These are phyloP conservation scores for Striga asiatica DNA, from an alignment of 257 asterid species.

Conservation along the genomic window DNA sequence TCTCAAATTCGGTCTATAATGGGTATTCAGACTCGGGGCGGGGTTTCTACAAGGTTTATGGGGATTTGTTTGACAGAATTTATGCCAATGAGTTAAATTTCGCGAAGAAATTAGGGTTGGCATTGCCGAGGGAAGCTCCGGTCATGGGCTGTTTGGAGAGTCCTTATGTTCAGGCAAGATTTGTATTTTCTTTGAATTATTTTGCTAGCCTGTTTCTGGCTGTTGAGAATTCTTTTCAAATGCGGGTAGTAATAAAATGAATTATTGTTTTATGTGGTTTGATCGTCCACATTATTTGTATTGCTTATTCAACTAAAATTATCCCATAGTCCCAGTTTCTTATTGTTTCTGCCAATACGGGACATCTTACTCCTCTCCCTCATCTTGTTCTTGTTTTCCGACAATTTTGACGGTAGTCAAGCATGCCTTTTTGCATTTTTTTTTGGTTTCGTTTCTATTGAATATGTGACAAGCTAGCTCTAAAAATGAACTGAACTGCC, in stretches of 20 bases:
- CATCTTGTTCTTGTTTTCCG: too few relatives aligned
- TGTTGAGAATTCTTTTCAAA: too few relatives aligned
- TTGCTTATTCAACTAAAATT: too few relatives aligned
- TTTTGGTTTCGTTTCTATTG: not conserved
- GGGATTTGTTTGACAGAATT: conserved; percentile 58
- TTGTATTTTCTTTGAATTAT: not conserved
- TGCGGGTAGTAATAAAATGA: conserved; percentile 2
- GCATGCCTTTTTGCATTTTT: not conserved
- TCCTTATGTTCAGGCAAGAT: conserved; percentile 63
- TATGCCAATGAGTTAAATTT: conserved; percentile 56
- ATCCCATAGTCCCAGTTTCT: not conserved
- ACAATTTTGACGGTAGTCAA: too few relatives aligned
- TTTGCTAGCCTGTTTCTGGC: too few relatives aligned
- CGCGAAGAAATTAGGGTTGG: conserved; percentile 52
- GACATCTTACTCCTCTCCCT: too few relatives aligned
- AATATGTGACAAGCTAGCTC: not conserved
- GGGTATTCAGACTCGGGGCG: conserved; percentile 74
- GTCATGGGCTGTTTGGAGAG: conserved; percentile 72
- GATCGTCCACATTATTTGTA: not conserved
- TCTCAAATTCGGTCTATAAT: conserved; percentile 69
- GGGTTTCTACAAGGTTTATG: conserved; percentile 83
- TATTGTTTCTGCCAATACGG: not conserved
- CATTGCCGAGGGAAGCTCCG: conserved; percentile 78
- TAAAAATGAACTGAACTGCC: not conserved
- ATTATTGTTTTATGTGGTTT: not conserved